Evolutionary conservation across 1,284 basidiomycete species (phyloP), one percentile per base, ranked within the genome.

Genomic region (Ceratobasidium sp.): DNA sequence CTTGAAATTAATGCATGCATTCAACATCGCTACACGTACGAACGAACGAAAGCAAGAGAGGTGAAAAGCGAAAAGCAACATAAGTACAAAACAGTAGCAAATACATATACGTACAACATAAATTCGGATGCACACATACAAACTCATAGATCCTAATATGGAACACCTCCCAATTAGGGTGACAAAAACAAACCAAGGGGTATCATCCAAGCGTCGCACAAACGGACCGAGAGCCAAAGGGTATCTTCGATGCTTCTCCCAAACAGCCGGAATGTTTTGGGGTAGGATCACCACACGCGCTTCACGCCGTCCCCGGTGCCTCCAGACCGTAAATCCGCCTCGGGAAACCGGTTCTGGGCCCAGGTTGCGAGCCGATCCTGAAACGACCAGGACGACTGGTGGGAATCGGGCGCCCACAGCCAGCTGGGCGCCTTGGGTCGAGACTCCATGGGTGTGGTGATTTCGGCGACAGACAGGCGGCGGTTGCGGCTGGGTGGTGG

Each of bases 261-360:
- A 59, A 59, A 39, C 56, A 19, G 31, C 56, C 56, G 56, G 68
- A n/a, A 22, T 14, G 11, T 46, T 41, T 24, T 58, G 24, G 49
- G 7, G 69, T 41, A 43, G 9, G 69, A 72, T 72, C 56, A 72
- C 69, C 69, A 72, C 37, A 72, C 69, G n/a, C 54, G 69, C 69
- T 72, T 72, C 54, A 62, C 69, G 16, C 48, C 39, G 46, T 62
- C 34, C 39, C 56, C 66, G 22, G 69, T 29, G 48, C 54, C 27
- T 56, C 56, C 58, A 46, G 69, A 72, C 27, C 69, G 54, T 31
- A 72, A 46, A 58, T 72, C 69, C 27, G 69, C 69, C 69, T 72
- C 69, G 56, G 69, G 69, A 51, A 72, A 72, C 4, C 69, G 69
- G 43, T 72, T 72, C 69, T 72, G 69, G 69, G 69, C 69, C 69